Conservation (phyloP, 257 asterid species). For the Perilla frutescens region DNA sequence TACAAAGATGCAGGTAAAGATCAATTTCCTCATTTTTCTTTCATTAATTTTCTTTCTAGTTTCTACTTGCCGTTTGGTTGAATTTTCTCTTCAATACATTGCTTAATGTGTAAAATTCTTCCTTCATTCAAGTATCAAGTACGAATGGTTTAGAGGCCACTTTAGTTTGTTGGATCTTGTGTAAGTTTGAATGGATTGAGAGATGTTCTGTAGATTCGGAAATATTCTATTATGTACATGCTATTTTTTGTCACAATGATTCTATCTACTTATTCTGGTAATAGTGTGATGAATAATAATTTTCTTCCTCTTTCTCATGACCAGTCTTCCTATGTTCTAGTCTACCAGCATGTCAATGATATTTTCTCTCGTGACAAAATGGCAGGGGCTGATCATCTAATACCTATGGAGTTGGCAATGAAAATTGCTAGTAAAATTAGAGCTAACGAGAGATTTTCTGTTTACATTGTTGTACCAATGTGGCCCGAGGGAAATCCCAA, state of each 20-base stretch:
- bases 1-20: conserved; percentile 82
- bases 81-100: conserved; percentile 1
- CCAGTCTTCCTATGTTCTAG: conserved; percentile 25
- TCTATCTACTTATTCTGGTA: not conserved
- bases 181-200: not conserved
- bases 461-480: conserved; percentile 81
- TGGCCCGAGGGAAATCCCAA: conserved; percentile 97
- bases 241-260: not conserved
- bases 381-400: conserved; percentile 90
- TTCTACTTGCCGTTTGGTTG: conserved; percentile 6
- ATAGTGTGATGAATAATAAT: not conserved
- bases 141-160: conserved; percentile 7
- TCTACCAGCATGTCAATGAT: conserved; percentile 20
- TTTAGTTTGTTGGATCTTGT: conserved; percentile 13
- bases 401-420: conserved; percentile 80
- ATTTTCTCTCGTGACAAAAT: conserved; percentile 27
- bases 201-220: conserved; percentile 19
- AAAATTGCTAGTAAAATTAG: conserved; percentile 81
- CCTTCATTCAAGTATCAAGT: conserved; percentile 21
- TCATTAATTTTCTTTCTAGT: conserved; percentile 16
- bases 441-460: conserved; percentile 79
- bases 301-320: conserved; percentile 10
- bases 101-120: not conserved
- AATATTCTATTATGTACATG: not conserved
- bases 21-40: conserved; percentile 27